phyloP scores from a whole-genome alignment of 202 grass and related monocot species.

The Hordeum pubiflorum region DNA sequence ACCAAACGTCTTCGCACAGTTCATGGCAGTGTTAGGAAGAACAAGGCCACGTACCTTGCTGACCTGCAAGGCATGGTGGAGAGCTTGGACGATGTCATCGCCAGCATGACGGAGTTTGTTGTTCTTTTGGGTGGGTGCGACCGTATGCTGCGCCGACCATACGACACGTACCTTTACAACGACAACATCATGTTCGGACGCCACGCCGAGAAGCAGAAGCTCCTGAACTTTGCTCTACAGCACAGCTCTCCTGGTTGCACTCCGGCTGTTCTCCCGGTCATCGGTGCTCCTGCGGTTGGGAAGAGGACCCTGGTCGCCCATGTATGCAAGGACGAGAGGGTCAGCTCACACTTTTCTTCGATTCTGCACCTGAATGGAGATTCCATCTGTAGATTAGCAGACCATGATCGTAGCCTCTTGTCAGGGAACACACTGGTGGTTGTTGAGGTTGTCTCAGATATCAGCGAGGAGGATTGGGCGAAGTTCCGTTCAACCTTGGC shows the following conservation, averaged over 20 bases:
- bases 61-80: background rate
- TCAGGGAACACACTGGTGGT: background rate
- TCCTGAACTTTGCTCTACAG: background rate
- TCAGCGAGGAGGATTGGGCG: background rate
- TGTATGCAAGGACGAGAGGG: background rate
- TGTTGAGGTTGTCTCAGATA: background rate
- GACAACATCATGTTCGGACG: background rate
- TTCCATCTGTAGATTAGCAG: background rate
- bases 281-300: background rate
- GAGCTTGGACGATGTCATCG: background rate
- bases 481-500: background rate
- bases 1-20: background rate
- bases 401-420: background rate
- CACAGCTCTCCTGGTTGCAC: background rate
- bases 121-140: background rate
- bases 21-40: background rate
- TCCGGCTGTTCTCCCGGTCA: background rate
- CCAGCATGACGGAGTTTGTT: background rate
- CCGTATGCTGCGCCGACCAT: background rate
- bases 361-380: background rate
- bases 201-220: background rate
- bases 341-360: background rate
- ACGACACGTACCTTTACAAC: background rate
- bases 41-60: background rate
- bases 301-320: background rate